Evolutionary conservation across 768 basidiomycete genomes (phyloP).

Genomic region (Filobasidium floriforme): DNA sequence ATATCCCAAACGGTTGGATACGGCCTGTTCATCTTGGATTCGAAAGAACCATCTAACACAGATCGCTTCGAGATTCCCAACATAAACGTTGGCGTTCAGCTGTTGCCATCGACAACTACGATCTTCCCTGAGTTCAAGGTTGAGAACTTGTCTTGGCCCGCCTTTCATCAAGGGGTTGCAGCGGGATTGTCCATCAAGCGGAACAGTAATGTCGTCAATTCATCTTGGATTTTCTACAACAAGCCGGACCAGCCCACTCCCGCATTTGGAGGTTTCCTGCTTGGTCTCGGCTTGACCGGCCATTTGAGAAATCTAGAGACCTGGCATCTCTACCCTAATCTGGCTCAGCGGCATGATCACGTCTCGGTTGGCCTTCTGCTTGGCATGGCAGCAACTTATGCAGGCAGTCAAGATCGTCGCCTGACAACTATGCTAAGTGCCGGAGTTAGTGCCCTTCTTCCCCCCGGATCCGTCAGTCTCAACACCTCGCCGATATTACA

Average conservation of each 20-base stretch:
- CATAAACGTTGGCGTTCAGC: constrained; percentile 43
- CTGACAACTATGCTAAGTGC: constrained; percentile 86
- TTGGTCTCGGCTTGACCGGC: constrained; percentile 84
- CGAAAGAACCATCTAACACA: constrained; percentile 61
- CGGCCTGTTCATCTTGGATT: constrained; percentile 84
- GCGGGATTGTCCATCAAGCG: constrained; percentile 78
- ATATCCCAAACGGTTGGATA: constrained; percentile 83
- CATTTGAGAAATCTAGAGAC: constrained; percentile 82
- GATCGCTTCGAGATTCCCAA: constrained; percentile 36
- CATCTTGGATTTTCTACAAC: constrained; percentile 90
- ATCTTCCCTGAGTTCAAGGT: constrained; percentile 58
- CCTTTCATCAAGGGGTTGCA: constrained; percentile 95
- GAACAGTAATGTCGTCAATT: constrained; percentile 67
- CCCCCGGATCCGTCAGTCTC: constrained; percentile 74
- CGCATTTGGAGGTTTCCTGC: constrained; percentile 92
- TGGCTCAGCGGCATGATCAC: constrained; percentile 91
- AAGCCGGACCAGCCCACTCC: constrained; percentile 82
- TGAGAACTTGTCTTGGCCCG: constrained; percentile 74
- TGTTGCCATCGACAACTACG: constrained; percentile 38
- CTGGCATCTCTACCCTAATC: constrained; percentile 90
- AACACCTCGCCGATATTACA: constrained; percentile 86
- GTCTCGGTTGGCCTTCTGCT: constrained; percentile 89
- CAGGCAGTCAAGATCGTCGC: constrained; percentile 74
- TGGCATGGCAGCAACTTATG: constrained; percentile 83
- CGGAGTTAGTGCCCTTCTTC: constrained; percentile 85